These are phyloP conservation scores for Coemansia sp. DNA, from an alignment of 192 early-diverging fungal species.

Conservation along the genomic window DNA sequence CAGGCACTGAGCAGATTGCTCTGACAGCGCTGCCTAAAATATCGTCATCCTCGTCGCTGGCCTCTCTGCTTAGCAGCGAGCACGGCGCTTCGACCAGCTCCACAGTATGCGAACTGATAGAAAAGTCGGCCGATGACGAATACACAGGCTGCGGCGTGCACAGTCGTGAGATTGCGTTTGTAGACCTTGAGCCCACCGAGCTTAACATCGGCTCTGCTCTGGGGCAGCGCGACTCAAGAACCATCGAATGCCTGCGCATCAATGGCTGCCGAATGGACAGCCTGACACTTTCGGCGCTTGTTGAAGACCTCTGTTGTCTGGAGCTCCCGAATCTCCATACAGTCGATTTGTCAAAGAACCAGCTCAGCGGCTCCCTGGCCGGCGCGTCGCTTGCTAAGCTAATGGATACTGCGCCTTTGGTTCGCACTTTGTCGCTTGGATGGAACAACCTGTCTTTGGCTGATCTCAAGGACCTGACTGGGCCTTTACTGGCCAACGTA, in stretches of 20 bases:
- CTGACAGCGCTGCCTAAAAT: conserved; percentile 24
- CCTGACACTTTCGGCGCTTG: conserved; percentile 23
- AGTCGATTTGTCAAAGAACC: conserved; percentile 48
- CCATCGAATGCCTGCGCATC: conserved; percentile 52
- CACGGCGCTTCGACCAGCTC: conserved; percentile 20
- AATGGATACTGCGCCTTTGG: conserved; percentile 18
- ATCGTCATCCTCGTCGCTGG: conserved; percentile 17
- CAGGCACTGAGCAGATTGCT: background rate
- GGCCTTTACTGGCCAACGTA: conserved; percentile 2
- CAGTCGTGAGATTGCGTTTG: conserved; percentile 42
- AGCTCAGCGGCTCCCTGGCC: conserved; percentile 30
- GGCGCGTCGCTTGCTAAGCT: conserved; percentile 37
- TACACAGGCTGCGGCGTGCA: conserved; percentile 5
- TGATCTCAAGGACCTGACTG: conserved; percentile 20
- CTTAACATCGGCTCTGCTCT: conserved; percentile 34
- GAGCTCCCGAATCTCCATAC: conserved; percentile 34
- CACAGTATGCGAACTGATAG: conserved; percentile 29
- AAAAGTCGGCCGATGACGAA: background rate
- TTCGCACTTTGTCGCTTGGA: conserved; percentile 41
- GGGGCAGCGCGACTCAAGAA: conserved; percentile 30
- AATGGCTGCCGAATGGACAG: conserved; percentile 51
- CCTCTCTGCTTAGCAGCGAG: conserved; percentile 15
- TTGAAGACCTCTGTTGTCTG: conserved; percentile 31
- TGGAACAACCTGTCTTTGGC: conserved; percentile 45
- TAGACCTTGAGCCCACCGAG: conserved; percentile 36